These are phyloP conservation scores for Tympanopsis confertula DNA, from an alignment of 2,329 filamentous ascomycete species.

Conservation along the genomic window DNA sequence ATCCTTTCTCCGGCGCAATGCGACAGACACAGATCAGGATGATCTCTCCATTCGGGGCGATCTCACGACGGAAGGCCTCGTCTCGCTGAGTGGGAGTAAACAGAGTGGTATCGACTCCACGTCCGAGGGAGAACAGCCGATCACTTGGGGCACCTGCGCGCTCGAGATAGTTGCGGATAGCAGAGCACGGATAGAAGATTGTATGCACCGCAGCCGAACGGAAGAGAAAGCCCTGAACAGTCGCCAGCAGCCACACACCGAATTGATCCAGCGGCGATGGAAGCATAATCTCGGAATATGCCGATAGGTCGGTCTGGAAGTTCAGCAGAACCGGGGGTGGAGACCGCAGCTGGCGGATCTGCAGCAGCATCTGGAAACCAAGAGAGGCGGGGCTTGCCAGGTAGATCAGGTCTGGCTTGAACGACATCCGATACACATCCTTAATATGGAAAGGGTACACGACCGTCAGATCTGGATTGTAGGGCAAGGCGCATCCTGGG, in stretches of 20 bases:
- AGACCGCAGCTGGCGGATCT: slow-evolving; percentile 42
- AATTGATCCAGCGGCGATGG: slow-evolving; percentile 46
- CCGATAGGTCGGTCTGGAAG: slow-evolving; percentile 61
- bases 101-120: slow-evolving; percentile 52
- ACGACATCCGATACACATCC: slow-evolving; percentile 46
- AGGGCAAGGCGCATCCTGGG: slow-evolving; percentile 54
- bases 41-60: slow-evolving; percentile 51
- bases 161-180: slow-evolving; percentile 49
- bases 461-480: slow-evolving; percentile 60
- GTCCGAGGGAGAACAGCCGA: slow-evolving; percentile 48
- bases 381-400: slow-evolving; percentile 58
- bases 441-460: slow-evolving; percentile 59
- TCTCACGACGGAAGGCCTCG: slow-evolving; percentile 33
- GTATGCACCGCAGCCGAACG: slow-evolving; percentile 47
- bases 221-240: slow-evolving; percentile 58
- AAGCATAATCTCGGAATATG: slow-evolving; percentile 61
- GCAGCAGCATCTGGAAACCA: slow-evolving; percentile 62
- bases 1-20: slow-evolving; percentile 60
- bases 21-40: slow-evolving; percentile 57
- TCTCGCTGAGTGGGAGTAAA: slow-evolving; percentile 45
- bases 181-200: slow-evolving; percentile 58
- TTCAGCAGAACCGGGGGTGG: slow-evolving; percentile 44
- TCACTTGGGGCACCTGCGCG: slow-evolving; percentile 37
- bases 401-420: slow-evolving; percentile 58
- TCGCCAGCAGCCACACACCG: slow-evolving; percentile 48